Evolutionary conservation across 2,329 filamentous ascomycete species (phyloP), one percentile per base, ranked within the genome.

Genomic region (Cephalotrichum gorgonifer): DNA sequence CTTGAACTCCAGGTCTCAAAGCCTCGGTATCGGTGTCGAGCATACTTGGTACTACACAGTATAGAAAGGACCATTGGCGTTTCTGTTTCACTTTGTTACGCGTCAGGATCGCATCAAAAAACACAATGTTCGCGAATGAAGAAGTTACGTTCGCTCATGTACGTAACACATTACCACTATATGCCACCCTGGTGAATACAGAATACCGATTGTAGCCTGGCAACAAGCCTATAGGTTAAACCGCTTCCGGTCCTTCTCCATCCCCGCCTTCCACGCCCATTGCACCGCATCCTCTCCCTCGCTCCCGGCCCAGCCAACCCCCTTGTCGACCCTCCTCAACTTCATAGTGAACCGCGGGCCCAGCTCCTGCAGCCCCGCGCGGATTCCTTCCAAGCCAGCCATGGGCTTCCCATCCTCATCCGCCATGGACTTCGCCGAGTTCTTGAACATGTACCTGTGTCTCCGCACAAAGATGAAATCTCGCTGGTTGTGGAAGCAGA

Each of bases 241-340:
- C 63, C 88, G 83, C 56, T 91, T 97, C 60, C 93, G 77, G 61
- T 86, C 75, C 73, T 96, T 96, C 71, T 98, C 93, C 84, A 93
- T 94, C 62, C 83, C 82, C 11, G 86, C 85, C 70, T 95, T 94
- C 93, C 93, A 98, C 64, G 96, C 81, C 91, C 93, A 97, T 62
- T 95, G 87, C 56, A 88, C 79, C 33, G 88, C 88, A 65, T 84
- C 71, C 65, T 81, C 72, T 73, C 87, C 78, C 53, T 81, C 75
- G 57, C 79, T 83, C 17, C 81, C 81, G 7, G 81, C 80, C 49
- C 77, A 68, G 14, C 80, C 80, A 55, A 98, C 86, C 0, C 90
- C 91, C 67, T 89, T 90, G 63, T 97, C 91, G 41, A 97, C 83
- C 59, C 93, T 81, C 57, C 90, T 80, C 59, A 98, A 69, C 72